Conservation (phyloP, 108 stramenopile species). For the Tribonema minus region DNA sequence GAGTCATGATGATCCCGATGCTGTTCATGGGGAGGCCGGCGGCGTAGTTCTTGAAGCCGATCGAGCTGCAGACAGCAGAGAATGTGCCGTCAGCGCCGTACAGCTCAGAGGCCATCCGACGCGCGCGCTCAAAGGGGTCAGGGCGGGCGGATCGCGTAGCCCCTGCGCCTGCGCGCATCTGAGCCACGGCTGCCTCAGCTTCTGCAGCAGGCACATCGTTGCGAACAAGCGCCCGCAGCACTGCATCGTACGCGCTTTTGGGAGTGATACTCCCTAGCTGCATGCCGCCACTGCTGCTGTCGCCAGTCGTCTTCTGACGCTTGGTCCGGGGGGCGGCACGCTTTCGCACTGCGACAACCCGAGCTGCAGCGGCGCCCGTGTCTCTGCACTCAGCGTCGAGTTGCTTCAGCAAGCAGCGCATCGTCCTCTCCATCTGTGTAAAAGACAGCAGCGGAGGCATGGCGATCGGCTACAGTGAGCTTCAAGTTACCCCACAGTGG, state of each 20-base stretch:
- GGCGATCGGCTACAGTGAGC: too few species aligned
- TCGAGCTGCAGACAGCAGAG: not conserved
- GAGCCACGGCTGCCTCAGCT: not conserved
- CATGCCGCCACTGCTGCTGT: not conserved
- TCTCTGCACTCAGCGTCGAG: not conserved
- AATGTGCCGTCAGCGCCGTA: not conserved
- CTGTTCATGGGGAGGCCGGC: not conserved
- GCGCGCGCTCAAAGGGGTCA: not conserved
- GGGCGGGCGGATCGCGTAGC: not conserved
- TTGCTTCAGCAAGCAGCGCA: not conserved
- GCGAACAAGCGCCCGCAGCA: not conserved
- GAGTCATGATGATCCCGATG: not conserved
- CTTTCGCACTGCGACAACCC: not conserved
- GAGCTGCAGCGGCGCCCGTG: not conserved
- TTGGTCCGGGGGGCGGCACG: not conserved
- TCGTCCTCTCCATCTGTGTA: not conserved
- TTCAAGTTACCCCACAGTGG: too few species aligned
- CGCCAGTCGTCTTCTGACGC: not conserved
- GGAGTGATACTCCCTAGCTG: not conserved
- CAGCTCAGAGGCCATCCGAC: not conserved
- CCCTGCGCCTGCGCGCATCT: not conserved
- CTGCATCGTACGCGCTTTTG: not conserved
- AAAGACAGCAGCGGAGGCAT: too few species aligned
- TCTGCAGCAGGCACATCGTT: not conserved
- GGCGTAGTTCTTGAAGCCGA: not conserved